These are phyloP conservation scores for Lactarius hengduanensis DNA, from an alignment of 768 basidiomycete species.

Conservation along the genomic window DNA sequence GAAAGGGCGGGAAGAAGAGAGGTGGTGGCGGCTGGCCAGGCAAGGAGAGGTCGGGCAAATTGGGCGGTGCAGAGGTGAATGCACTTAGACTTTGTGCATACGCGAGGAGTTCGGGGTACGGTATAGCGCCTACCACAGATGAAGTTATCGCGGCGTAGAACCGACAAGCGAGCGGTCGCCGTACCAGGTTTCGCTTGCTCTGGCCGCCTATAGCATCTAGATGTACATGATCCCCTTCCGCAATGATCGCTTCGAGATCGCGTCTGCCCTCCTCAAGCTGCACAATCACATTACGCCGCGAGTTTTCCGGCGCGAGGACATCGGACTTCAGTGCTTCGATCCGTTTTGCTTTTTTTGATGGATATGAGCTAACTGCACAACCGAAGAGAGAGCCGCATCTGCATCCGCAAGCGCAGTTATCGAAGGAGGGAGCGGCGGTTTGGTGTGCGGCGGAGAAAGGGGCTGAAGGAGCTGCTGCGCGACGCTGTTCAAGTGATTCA, in stretches of 20 bases:
- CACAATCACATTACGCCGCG: slow-evolving; percentile 65
- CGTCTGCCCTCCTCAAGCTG: slow-evolving; percentile 64
- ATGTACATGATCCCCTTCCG: slow-evolving; percentile 74
- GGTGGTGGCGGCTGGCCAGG: slow-evolving; percentile 77
- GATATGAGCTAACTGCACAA: slow-evolving; percentile 59
- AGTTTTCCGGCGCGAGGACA: slow-evolving; percentile 61
- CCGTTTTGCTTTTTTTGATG: slow-evolving; percentile 72
- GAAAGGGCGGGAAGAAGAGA: slow-evolving; percentile 86
- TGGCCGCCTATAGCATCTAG: slow-evolving; percentile 51
- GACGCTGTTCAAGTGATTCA: slow-evolving; percentile 60
- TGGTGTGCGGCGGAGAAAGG: slow-evolving; percentile 62
- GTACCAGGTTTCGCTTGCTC: slow-evolving; percentile 69
- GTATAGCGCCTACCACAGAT: slow-evolving; percentile 58
- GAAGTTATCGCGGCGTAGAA: background rate
- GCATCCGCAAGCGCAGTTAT: slow-evolving; percentile 55
- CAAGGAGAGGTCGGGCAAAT: slow-evolving; percentile 71
- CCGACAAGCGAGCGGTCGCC: slow-evolving; percentile 25
- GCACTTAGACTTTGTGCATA: slow-evolving; percentile 84
- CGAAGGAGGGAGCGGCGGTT: slow-evolving; percentile 61
- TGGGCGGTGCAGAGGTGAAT: slow-evolving; percentile 87
- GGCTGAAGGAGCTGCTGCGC: slow-evolving; percentile 71
- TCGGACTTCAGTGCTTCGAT: slow-evolving; percentile 73
- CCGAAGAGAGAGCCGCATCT: slow-evolving; percentile 63
- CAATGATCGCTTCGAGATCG: slow-evolving; percentile 66
- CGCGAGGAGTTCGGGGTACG: slow-evolving; percentile 77